Evolutionary conservation across 768 basidiomycete genomes (phyloP).

Genomic region (Neoboletus magnificus): DNA sequence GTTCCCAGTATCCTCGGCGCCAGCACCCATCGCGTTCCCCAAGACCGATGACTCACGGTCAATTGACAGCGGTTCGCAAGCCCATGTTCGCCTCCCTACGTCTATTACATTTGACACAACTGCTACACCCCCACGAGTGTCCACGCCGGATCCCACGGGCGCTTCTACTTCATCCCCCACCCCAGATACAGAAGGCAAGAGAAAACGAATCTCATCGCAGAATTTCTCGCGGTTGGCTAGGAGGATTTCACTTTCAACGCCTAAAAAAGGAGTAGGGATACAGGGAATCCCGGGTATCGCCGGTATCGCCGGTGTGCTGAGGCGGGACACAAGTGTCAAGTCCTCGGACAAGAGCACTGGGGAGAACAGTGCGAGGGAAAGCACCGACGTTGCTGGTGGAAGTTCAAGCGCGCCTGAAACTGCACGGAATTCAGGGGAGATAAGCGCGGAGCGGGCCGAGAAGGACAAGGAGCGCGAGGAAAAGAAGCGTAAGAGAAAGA

Average conservation of each 20-base stretch:
- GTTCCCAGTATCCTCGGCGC: conserved; percentile 36
- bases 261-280: conserved; percentile 51
- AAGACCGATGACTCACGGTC: conserved; percentile 35
- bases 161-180: conserved; percentile 59
- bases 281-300: conserved; percentile 37
- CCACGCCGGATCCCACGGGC: conserved; percentile 66
- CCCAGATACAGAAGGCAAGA: conserved; percentile 68
- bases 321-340: conserved; percentile 35
- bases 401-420: conserved; percentile 40
- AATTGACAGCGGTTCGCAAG: conserved; percentile 26
- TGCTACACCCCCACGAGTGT: conserved; percentile 58
- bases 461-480: conserved; percentile 54
- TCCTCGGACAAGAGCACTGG: conserved; percentile 38
- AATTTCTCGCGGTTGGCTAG: conserved; percentile 82
- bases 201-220: conserved; percentile 79
- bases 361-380: conserved; percentile 17
- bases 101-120: conserved; percentile 62
- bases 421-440: conserved; percentile 45
- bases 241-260: conserved; percentile 62
- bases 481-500: conserved; percentile 63
- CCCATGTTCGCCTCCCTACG: conserved; percentile 26
- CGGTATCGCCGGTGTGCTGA: conserved; percentile 28
- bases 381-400: conserved; percentile 16
- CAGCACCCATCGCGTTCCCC: conserved; percentile 41
- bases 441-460: conserved; percentile 45